These are phyloP conservation scores for Penicillium brasilianum DNA, from an alignment of 2,329 filamentous ascomycete genomes.

Conservation along the genomic window DNA sequence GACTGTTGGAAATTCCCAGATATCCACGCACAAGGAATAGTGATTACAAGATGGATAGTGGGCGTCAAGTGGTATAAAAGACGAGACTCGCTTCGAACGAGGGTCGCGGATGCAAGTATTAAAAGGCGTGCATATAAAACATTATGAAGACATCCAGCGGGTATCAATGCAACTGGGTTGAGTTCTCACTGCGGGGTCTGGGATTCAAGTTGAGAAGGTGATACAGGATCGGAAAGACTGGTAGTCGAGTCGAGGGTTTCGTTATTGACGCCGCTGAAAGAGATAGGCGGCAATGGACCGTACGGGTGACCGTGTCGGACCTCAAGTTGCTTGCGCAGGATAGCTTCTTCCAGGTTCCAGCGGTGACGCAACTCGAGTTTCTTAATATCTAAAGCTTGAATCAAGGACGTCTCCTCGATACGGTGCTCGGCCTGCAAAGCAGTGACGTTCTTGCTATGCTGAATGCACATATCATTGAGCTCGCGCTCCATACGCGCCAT, in stretches of 20 bases:
- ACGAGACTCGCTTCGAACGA: conserved; percentile 3
- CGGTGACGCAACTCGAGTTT: conserved; percentile 41
- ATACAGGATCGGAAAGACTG: conserved; percentile 27
- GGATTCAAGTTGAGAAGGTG: conserved; percentile 4
- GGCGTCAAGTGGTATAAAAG: conserved; percentile 14
- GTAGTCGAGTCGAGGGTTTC: conserved; percentile 40
- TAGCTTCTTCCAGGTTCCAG: conserved; percentile 52
- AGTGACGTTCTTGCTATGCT: conserved; percentile 39
- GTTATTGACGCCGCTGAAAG: conserved; percentile 36
- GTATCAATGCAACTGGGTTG: neutral
- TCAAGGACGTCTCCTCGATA: conserved; percentile 38
- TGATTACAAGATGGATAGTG: conserved; percentile 29
- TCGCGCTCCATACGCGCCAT: conserved; percentile 48
- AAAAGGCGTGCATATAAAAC: neutral
- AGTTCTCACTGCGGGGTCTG: neutral
- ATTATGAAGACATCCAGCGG: neutral
- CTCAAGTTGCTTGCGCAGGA: conserved; percentile 47
- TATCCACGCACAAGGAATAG: conserved; percentile 5
- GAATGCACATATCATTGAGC: conserved; percentile 40
- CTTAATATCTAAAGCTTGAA: conserved; percentile 42
- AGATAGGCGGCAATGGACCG: conserved; percentile 46
- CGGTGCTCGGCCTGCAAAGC: conserved; percentile 44
- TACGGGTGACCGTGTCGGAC: conserved; percentile 41
- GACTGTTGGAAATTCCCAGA: neutral
- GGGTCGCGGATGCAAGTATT: conserved; percentile 7